Base-by-base conservation (phyloP, 2,329 filamentous ascomycete species). In the Fusarium sp. region DNA sequence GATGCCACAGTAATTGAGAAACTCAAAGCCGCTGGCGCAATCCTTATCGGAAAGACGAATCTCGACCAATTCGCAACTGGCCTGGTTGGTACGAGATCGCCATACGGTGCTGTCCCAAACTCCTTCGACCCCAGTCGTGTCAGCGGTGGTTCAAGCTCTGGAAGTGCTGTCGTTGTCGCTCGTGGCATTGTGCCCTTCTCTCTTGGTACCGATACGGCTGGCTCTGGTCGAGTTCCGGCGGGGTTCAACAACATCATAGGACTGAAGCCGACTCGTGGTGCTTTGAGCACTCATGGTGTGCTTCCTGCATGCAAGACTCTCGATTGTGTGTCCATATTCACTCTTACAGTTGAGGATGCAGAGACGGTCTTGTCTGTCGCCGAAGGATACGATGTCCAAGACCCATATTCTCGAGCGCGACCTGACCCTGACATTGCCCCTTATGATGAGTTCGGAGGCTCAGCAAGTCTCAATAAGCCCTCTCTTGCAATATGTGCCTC, bases 61-160 rank as follows among this genome's bases (percentile, higher is more conserved):
- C 82, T 91, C 56, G 90, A 91, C 68, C 89, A 91, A 73, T 85
- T 91, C 12, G 90, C 89, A 3, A 91, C 90, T 2, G 90, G 90
- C 1, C 83, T 91, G 8, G 88, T 87, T 12, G 90, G 90, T 14
- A 89, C 88, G 14, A 85, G 90, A 36, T 90, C 87, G 6, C 89
- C 89, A 0, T 90, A 87, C 62, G 90, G 90, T 5, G 85, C 84
- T 26, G 86, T 88, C 3, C 83, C 86, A 28, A 89, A 87, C 61
- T 82, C 88, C 1, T 89, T 85, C 71, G 84, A 73, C 77, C 82
- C 75, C 50, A 60, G 56, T 18, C 76, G 72, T 22, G 77, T 83
- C 63, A 80, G 79, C 24, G 89, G 89, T 7, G 89, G 89, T 5
- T 90, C 88, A 3, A 89, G 87, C 38, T 88, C 86, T n/a, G 89